Base-by-base conservation (phyloP, 805 yeast species). In the Teunomyces stri region DNA sequence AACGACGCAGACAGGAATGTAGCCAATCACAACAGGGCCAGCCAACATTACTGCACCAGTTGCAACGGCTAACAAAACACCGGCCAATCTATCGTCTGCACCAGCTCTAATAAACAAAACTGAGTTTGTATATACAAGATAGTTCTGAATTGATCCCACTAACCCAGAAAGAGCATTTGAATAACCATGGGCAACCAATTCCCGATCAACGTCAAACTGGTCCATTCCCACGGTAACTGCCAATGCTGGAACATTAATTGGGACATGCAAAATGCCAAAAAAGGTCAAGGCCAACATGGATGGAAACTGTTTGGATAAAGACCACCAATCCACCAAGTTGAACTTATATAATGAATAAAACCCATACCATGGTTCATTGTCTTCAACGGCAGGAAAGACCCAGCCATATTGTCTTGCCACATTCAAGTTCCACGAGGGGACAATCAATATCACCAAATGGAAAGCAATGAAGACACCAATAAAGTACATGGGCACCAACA, bases 161-260 rank as follows among this genome's bases (percentile, higher is more conserved):
- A 82, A 51, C 1, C 98, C 99, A 42, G 96, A 85, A 5, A 94
- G 56, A 9, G 86, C 82, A 62, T 94, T 94, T 4, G 97, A 88
- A 50, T 85, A 78, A 3, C 99, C 99, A 67, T 94, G 99, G 0
- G 97, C 97, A 28, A 92, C 85, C 48, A 94, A 76, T 67, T 94
- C 99, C 49, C 91, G 77, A 65, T 94, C 96, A 35, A 94, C 96
- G 62, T 91, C 96, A 54, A 87, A 81, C 47, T 84, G 84, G 64
- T 87, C 94, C 78, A 87, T 85, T 3, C 89, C 88, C 0, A 89
- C 79, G 5, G 96, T 86, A 13, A 91, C 94, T 0, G 98, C 97
- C 41, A 94, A 74, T 0, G 99, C 98, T 1, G 99, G 99, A 11
- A 94, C 97, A 62, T 94, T 94, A 50, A 94, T 94, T 3, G 99